Conservation (phyloP, 2,329 filamentous ascomycete genomes). For the Hymenoscyphus repandus region DNA sequence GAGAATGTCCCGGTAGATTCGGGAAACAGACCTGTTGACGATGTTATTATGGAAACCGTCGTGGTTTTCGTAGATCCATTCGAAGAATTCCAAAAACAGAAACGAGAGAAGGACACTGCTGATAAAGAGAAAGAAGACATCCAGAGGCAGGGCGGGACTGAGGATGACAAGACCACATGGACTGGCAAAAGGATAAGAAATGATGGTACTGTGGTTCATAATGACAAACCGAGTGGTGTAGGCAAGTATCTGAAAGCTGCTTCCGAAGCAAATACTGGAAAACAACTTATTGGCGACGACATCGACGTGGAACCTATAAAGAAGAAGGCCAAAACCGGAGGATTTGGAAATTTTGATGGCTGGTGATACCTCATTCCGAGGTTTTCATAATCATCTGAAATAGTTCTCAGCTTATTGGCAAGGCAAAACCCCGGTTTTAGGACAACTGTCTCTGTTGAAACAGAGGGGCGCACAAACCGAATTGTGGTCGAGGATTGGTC, state of each 20-base stretch:
- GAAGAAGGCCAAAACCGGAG: conserved; percentile 75
- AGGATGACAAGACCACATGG: conserved; percentile 91
- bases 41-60: conserved; percentile 76
- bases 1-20: conserved; percentile 73
- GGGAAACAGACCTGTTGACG: conserved; percentile 68
- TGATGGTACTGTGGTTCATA: conserved; percentile 52
- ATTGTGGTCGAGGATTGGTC: background rate
- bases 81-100: conserved; percentile 81
- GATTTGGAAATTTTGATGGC: conserved; percentile 91
- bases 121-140: conserved; percentile 58
- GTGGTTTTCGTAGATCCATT: conserved; percentile 92
- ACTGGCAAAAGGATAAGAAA: conserved; percentile 83
- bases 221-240: conserved; percentile 41
- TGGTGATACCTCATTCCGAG: conserved; percentile 55
- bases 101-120: conserved; percentile 54
- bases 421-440: too few relatives aligned
- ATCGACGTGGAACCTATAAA: conserved; percentile 63
- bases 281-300: conserved; percentile 55
- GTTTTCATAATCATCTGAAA: too few relatives aligned
- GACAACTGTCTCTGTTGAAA: background rate
- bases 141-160: conserved; percentile 61
- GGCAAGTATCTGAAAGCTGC: conserved; percentile 80
- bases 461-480: too few relatives aligned
- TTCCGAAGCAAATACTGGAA: conserved; percentile 33
- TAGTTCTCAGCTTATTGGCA: too few relatives aligned